These are phyloP conservation scores for Apium graveolens DNA, from an alignment of 129 eudicot species.

Conservation along the genomic window DNA sequence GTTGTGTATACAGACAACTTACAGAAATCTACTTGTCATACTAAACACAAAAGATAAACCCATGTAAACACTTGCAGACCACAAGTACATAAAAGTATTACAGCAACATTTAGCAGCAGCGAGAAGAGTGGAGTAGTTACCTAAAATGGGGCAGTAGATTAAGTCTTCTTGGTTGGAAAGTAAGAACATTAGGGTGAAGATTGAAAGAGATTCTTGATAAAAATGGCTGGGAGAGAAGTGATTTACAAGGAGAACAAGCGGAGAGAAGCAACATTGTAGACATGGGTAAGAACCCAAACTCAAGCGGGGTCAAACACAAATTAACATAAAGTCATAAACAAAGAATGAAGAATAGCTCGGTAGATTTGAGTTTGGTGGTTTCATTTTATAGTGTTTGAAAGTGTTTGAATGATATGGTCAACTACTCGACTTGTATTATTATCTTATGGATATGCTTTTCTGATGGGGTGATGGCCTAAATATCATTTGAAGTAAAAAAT, in stretches of 20 bases:
- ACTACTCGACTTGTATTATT: background rate
- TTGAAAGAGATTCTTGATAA: background rate
- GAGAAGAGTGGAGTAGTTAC: background rate
- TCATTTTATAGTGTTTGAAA: background rate
- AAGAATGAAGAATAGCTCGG: background rate
- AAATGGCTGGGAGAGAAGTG: background rate
- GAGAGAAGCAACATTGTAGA: conserved; percentile 1
- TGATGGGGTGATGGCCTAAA: too few species aligned
- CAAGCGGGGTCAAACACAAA: background rate
- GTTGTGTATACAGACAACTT: background rate
- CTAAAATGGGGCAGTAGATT: background rate
- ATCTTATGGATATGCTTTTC: too few species aligned
- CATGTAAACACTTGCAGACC: background rate
- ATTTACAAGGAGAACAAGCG: background rate
- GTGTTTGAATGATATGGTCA: too few species aligned
- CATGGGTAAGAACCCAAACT: background rate
- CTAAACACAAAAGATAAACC: background rate
- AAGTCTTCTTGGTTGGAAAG: background rate
- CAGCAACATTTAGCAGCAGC: background rate
- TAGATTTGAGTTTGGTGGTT: background rate
- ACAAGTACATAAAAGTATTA: background rate
- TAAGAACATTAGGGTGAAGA: background rate
- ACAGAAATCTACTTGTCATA: background rate
- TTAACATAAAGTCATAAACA: background rate
- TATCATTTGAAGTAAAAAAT: too few species aligned